These are phyloP conservation scores for Bromus sterilis DNA, from an alignment of 176 grass and related monocot genomes.

Conservation along the genomic window DNA sequence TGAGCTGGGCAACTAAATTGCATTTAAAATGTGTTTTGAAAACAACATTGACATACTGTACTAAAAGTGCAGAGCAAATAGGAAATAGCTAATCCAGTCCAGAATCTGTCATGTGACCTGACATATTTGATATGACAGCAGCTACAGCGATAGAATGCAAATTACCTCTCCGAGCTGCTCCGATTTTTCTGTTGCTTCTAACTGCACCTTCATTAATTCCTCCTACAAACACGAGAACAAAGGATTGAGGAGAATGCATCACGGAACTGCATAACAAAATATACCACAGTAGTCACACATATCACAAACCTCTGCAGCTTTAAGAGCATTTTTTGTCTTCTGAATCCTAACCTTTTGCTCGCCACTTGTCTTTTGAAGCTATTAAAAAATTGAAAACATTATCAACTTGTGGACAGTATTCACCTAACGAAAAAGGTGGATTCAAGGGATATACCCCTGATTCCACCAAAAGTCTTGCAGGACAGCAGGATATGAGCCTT, in stretches of 20 bases:
- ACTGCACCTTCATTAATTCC: conserved; percentile 71
- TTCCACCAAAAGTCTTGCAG: conserved; percentile 9
- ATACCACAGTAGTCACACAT: background rate
- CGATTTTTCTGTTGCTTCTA: conserved; percentile 62
- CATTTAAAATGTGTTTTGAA: background rate
- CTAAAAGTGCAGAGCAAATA: background rate
- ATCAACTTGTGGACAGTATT: conserved; percentile 12
- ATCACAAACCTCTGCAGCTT: conserved; percentile 76
- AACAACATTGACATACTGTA: background rate
- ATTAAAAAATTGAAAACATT: conserved; percentile 27
- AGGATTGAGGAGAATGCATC: conserved; percentile 11
- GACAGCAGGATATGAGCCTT: background rate
- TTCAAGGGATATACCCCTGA: background rate
- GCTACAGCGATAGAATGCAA: conserved; percentile 2
- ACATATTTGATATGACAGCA: conserved; percentile 7
- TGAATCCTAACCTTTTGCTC: conserved; percentile 74
- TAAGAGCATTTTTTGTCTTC: conserved; percentile 83
- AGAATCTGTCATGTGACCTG: background rate
- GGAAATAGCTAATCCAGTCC: background rate
- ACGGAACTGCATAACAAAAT: conserved; percentile 3
- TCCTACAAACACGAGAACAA: conserved; percentile 55
- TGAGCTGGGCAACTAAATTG: background rate
- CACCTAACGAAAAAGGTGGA: background rate
- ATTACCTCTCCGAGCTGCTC: conserved; percentile 73
- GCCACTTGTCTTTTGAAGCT: conserved; percentile 76